phyloP scores from a whole-genome alignment of 2,329 filamentous ascomycete genomes.

The Xylaria sp. region DNA sequence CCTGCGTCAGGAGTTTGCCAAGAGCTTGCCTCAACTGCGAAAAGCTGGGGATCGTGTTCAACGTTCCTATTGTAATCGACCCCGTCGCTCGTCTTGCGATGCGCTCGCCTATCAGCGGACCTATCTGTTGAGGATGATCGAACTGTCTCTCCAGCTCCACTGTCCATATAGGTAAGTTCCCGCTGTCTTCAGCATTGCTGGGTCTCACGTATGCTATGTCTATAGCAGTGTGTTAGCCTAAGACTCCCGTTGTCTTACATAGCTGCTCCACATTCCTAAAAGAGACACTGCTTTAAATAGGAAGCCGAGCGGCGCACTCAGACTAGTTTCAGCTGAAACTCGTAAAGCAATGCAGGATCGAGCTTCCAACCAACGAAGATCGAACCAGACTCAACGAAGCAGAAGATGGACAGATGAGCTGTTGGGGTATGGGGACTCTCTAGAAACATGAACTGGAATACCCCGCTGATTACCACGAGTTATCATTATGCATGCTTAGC shows the following conservation, averaged over 20 bases:
- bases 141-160: not conserved
- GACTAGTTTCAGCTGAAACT: constrained; percentile 36
- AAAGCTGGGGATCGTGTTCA: constrained; percentile 4
- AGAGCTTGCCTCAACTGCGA: constrained; percentile 10
- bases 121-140: not conserved
- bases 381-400: constrained; percentile 7
- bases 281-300: constrained; percentile 36
- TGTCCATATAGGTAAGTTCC: not conserved
- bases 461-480: constrained; percentile 3
- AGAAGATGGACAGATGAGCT: not conserved
- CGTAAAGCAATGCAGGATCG: constrained; percentile 36
- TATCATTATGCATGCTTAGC: constrained; percentile 6
- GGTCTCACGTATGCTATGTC: not conserved
- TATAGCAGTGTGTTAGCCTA: not conserved
- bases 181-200: not conserved
- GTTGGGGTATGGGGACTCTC: constrained; percentile 5
- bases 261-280: constrained; percentile 33
- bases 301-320: constrained; percentile 28
- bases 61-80: not conserved
- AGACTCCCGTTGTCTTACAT: constrained; percentile 5
- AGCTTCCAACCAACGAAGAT: constrained; percentile 24
- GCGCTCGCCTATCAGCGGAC: not conserved
- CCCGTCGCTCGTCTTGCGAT: not conserved
- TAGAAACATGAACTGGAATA: constrained; percentile 15
- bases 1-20: constrained; percentile 26